Percentiles rank a stretch among this genome's conserved stretches.
Evolutionary conservation across 1,139 yeast species (phyloP).

Genomic region (Yamadazyma trypodendri): DNA sequence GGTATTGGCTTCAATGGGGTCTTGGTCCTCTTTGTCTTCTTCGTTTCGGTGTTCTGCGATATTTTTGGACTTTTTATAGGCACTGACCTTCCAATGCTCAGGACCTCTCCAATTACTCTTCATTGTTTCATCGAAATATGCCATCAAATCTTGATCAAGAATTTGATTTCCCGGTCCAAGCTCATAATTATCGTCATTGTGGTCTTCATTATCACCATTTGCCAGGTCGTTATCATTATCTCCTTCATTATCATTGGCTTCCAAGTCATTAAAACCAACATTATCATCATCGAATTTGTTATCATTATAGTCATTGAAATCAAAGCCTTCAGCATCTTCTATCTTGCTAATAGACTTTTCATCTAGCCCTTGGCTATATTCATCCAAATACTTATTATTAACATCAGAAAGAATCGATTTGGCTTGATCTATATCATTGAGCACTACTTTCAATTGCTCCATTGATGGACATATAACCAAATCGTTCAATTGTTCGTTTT

Average conservation of each 20-base stretch:
- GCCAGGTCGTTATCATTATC: slow-evolving; percentile 12
- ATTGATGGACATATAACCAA: slow-evolving; percentile 64
- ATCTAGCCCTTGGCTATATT: slow-evolving; percentile 10
- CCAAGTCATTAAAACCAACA: slow-evolving; percentile 17
- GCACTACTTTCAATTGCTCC: slow-evolving; percentile 53
- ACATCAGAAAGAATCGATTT: slow-evolving; percentile 52
- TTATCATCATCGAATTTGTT: slow-evolving; percentile 30
- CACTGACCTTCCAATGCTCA: slow-evolving; percentile 85
- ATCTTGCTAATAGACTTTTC: slow-evolving; percentile 15
- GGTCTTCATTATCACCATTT: slow-evolving; percentile 14
- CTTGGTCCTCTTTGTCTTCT: slow-evolving; percentile 6
- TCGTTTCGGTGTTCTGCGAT: slow-evolving; percentile 16
- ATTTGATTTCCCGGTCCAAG: slow-evolving; percentile 30
- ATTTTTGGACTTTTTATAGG: slow-evolving; percentile 38
- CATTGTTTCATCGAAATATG: slow-evolving; percentile 73
- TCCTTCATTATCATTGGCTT: slow-evolving; percentile 18
- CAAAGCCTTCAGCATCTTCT: slow-evolving; percentile 22
- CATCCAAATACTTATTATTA: slow-evolving; percentile 29
- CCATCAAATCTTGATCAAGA: slow-evolving; percentile 69
- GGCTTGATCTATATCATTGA: slow-evolving; percentile 58
- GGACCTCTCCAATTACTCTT: slow-evolving; percentile 86
- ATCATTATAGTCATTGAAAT: slow-evolving; percentile 29
- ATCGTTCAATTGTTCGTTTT: slow-evolving; percentile 34
- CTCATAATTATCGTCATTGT: slow-evolving; percentile 14
- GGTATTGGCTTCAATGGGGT: slow-evolving; percentile 8